Evolutionary conservation across 495 filamentous ascomycete genomes (phyloP), one percentile per base, ranked within the genome.

Genomic region (Penicillium pancosmium): DNA sequence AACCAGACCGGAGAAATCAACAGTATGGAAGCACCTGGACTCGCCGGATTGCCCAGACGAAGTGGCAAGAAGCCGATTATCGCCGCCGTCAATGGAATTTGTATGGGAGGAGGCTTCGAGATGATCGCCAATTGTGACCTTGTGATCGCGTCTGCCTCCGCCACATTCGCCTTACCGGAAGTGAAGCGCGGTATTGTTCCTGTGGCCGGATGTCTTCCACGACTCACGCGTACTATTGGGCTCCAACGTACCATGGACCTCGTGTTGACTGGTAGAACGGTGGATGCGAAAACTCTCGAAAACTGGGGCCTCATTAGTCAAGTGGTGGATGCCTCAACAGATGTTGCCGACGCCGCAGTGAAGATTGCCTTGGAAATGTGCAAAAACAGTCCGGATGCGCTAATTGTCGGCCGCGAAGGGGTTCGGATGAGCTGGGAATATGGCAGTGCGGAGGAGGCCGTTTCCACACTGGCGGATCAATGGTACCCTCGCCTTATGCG

Each of bases 71-170:
- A 78, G 55, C 90, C 90, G 15, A 77, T 93, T 35, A 86, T 93
- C 54, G 84, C 83, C 10, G 90, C 90, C 5, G 86, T 92, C 31
- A 87, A 91, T 66, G 90, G 90, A n/a, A 68, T 86, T n/a, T 85
- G 83, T 60, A 77, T 88, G 55, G 90, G 90, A 13, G 90, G 90
- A 47, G 90, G 90, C 2, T 83, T 85, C 56, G 90, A 93, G 73
- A 87, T 90, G 74, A 73, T 84, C 2, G 75, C 86, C 4, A 92
- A 91, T 57, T 83, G 82, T 66, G 90, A 93, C 72, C 65, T 92
- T 6, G 82, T 90, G 1, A 54, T 92, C 25, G 88, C 88, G 16
- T 73, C 80, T 4, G 57, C 68, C 10, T 56, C 61, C 4, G 86
- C 87, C 0, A 69, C 69, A 46, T 90, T 93, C 62, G 78, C 73